Conservation (phyloP, 257 asterid genomes). For the Salvia hispanica region DNA sequence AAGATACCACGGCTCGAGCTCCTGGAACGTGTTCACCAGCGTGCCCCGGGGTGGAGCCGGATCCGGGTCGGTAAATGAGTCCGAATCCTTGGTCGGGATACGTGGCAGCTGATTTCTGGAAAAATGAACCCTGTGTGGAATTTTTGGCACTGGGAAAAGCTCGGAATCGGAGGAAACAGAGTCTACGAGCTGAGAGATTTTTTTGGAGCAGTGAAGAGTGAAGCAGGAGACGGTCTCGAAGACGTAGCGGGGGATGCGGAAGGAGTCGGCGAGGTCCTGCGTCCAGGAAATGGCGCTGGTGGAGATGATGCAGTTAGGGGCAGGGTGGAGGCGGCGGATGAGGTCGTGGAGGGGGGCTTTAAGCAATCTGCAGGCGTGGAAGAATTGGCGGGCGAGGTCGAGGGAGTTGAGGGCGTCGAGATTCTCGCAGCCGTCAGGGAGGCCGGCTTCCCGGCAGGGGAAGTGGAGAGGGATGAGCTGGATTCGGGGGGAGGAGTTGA, state of each 20-base stretch:
- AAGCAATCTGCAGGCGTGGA: conserved; percentile 41
- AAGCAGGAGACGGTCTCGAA: conserved; percentile 67
- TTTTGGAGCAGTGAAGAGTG: conserved; percentile 40
- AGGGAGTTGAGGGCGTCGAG: conserved; percentile 47
- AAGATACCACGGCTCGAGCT: conserved; percentile 56
- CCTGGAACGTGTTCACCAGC: conserved; percentile 53
- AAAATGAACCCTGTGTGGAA: conserved; percentile 52
- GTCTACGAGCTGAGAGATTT: conserved; percentile 22
- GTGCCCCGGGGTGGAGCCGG: conserved; percentile 36
- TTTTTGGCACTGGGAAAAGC: conserved; percentile 38
- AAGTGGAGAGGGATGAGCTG: conserved; percentile 44
- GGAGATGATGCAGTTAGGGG: conserved; percentile 56
- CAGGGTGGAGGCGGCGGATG: conserved; percentile 37
- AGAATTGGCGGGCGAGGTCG: conserved; percentile 31
- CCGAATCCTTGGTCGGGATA: background rate
- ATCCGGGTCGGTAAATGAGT: background rate
- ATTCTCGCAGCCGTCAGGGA: conserved; percentile 68
- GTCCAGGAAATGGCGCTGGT: conserved; percentile 57
- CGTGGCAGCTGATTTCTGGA: conserved; percentile 43
- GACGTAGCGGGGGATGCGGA: conserved; percentile 48
- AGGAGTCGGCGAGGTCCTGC: conserved; percentile 33
- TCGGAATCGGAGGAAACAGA: conserved; percentile 29
- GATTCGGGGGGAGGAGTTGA: conserved; percentile 35
- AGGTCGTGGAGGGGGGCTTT: conserved; percentile 41
- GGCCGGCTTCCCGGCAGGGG: conserved; percentile 51